Evolutionary conservation across 768 basidiomycete genomes (phyloP).

Genomic region (Trametes punicea): DNA sequence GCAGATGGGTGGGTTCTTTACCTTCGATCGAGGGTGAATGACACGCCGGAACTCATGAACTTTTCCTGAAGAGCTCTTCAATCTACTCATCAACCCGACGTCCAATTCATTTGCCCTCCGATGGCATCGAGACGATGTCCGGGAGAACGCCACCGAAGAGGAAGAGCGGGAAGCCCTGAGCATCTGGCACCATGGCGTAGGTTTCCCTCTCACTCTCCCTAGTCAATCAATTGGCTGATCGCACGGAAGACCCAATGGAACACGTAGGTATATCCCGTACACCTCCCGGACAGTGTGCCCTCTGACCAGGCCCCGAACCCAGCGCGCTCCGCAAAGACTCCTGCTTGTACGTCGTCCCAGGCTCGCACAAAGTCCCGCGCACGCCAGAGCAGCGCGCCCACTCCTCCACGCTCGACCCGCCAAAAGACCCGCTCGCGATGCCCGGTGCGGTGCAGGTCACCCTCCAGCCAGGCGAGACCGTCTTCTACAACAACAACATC

Average conservation of each 20-base stretch:
- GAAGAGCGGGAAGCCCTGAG: conserved; percentile 58
- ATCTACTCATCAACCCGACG: conserved; percentile 68
- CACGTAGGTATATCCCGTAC: conserved; percentile 58
- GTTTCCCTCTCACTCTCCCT: conserved; percentile 22
- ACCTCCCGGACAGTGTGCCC: background rate
- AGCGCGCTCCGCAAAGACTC: conserved; percentile 67
- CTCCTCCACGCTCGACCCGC: conserved; percentile 50
- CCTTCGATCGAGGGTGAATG: too few species aligned
- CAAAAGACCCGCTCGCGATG: conserved; percentile 61
- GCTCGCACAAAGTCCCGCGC: conserved; percentile 57
- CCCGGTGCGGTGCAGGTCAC: conserved; percentile 57
- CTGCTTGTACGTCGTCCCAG: conserved; percentile 70
- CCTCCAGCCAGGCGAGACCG: conserved; percentile 65
- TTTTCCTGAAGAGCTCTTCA: conserved; percentile 58
- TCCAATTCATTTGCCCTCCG: conserved; percentile 65
- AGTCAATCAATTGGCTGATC: background rate
- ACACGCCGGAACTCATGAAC: background rate
- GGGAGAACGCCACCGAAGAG: conserved; percentile 50
- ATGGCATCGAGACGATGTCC: conserved; percentile 80
- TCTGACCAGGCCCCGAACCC: background rate
- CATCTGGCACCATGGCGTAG: conserved; percentile 64
- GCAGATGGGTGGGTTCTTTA: conserved; percentile 65
- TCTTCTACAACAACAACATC: conserved; percentile 80
- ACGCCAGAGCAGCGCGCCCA: conserved; percentile 54
- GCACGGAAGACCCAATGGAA: conserved; percentile 71